Base-by-base conservation (phyloP, 2,329 filamentous ascomycete genomes). In the Pseudocercospora macadamiae region DNA sequence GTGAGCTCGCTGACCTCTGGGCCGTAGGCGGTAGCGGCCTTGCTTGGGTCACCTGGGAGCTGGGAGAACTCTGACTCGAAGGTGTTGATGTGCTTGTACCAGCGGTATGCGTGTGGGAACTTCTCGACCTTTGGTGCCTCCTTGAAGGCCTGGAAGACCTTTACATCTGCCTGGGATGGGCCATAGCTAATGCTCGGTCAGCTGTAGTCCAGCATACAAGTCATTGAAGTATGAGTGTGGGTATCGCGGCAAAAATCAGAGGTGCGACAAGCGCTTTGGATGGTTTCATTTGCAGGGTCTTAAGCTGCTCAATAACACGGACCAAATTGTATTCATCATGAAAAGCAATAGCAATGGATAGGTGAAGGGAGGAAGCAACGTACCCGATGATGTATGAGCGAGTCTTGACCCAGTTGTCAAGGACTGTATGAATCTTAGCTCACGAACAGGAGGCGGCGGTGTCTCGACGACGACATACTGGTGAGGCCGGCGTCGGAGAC, bases 11-110 rank as follows among this genome's bases (percentile, higher is more conserved):
- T 78, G 64, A 81, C 83, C 72, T 96, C 93, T 66, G 95, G 95
- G 73, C 95, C 95, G 82, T 97, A 97, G 76, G 88, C 85, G 72
- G 90, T 93, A 83, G 89, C 90, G 68, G 89, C 83, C 84, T 95
- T 92, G 78, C 89, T 89, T 71, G 93, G 86, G 81, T 97, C 93
- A 78, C 95, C 95, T 60, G 91, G 86, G 53, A 99, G 90, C 66
- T 87, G 89, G 73, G 89, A 83, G 83, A 97, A 97, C 80, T 97
- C 93, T 69, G 89, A 84, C 85, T 96, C 88, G 83, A 90, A 96
- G 71, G 90, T 89, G 77, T 90, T 86, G 76, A 97, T 91, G 87
- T 99, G 93, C 87, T 96, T 96, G 88, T 96, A 97, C 95, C 95
- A 99, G 79, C 95, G 89, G 75, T 91, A 91, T 74, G 89, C 92